Conservation (phyloP, 768 basidiomycete species). For the Sporobolomyces roseus region DNA sequence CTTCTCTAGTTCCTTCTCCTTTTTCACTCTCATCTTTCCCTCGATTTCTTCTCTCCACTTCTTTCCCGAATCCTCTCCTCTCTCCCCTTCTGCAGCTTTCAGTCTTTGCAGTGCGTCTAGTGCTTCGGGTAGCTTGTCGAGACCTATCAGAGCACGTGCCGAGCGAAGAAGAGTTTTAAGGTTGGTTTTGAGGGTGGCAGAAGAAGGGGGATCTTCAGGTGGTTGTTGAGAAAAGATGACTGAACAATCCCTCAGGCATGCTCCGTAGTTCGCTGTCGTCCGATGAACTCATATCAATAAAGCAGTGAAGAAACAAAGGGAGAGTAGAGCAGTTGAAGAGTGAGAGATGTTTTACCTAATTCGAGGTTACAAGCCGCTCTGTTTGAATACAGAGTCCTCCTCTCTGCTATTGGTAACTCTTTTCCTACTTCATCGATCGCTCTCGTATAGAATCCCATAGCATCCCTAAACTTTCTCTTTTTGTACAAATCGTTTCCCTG, state of each 20-base stretch:
- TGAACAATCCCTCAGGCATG: constrained; percentile 79
- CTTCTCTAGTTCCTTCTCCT: not conserved
- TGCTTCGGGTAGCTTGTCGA: constrained; percentile 74
- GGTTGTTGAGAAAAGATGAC: constrained; percentile 54
- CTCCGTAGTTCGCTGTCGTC: constrained; percentile 74
- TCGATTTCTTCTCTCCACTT: constrained; percentile 16
- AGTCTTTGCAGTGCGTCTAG: constrained; percentile 74
- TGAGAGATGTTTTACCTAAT: too few relatives aligned
- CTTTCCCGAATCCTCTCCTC: not conserved
- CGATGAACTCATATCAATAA: too few relatives aligned
- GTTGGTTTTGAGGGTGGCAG: constrained; percentile 57
- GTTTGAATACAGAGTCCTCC: constrained; percentile 68
- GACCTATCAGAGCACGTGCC: constrained; percentile 65
- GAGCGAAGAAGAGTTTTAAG: constrained; percentile 87
- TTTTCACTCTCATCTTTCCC: constrained; percentile 42
- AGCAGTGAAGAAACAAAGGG: not conserved
- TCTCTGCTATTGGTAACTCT: constrained; percentile 50
- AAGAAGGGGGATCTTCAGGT: constrained; percentile 13
- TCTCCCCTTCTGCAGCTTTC: constrained; percentile 55
- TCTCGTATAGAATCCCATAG: constrained; percentile 81
- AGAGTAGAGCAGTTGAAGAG: too few relatives aligned
- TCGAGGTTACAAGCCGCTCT: constrained; percentile 91
- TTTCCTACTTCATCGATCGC: constrained; percentile 79
- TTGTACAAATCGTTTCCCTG: constrained; percentile 94
- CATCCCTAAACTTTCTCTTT: constrained; percentile 80